These are phyloP conservation scores for Lizanozyma gosingica DNA, from an alignment of 1,139 yeast genomes.

Conservation along the genomic window DNA sequence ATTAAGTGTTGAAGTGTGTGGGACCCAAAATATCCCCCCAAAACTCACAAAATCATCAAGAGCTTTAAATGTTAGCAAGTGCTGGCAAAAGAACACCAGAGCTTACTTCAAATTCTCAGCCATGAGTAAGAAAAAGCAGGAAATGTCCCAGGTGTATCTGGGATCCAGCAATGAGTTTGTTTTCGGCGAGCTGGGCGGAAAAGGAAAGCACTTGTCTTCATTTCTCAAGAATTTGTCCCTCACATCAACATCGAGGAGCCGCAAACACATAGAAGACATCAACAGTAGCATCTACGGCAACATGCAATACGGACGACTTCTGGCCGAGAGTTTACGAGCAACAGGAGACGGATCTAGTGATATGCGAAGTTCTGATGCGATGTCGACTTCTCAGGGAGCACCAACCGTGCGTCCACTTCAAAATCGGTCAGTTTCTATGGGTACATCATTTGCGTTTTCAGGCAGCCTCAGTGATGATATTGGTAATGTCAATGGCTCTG, in stretches of 20 bases:
- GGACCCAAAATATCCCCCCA: too few species aligned
- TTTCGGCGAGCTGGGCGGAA: constrained; percentile 62
- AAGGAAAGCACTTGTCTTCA: constrained; percentile 53
- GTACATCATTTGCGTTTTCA: constrained; percentile 7
- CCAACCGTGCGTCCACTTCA: neutral
- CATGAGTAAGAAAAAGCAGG: constrained; percentile 42
- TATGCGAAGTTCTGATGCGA: constrained; percentile 29
- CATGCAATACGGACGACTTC: constrained; percentile 18
- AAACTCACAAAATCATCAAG: too few species aligned
- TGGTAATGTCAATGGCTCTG: constrained; percentile 11
- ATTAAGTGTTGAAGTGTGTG: too few species aligned
- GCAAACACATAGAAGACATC: constrained; percentile 13
- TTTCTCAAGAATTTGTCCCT: constrained; percentile 45
- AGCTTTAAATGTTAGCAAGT: too few species aligned
- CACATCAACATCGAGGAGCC: constrained; percentile 12
- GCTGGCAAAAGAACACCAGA: too few species aligned
- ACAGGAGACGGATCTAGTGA: constrained; percentile 20
- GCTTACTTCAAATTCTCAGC: too few species aligned
- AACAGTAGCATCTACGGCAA: constrained; percentile 36
- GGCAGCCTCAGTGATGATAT: constrained; percentile 15
- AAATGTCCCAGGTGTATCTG: constrained; percentile 52
- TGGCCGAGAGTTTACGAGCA: constrained; percentile 5
- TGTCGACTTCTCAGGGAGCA: neutral
- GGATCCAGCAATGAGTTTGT: constrained; percentile 46
- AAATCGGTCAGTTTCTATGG: neutral